These are phyloP conservation scores for Diaporthe australafricana DNA, from an alignment of 2,329 filamentous ascomycete species.

Conservation along the genomic window DNA sequence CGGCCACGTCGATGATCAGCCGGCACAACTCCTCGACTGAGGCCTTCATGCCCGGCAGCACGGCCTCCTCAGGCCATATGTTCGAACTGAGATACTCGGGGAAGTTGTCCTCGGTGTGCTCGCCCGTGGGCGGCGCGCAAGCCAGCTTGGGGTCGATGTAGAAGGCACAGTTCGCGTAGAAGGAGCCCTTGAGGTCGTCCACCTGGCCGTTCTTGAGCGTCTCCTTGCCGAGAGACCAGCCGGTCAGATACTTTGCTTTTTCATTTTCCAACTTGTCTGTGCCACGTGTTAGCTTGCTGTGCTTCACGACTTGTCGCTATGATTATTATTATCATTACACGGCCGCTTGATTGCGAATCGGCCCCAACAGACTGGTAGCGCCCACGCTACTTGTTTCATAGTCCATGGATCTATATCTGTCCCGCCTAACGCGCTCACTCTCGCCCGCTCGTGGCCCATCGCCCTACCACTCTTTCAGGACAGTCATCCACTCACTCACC, in stretches of 20 bases:
- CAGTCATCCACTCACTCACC: constrained; percentile 58
- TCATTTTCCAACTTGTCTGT: constrained; percentile 68
- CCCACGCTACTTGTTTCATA: constrained; percentile 19
- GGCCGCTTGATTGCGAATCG: background rate
- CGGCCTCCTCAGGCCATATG: constrained; percentile 80
- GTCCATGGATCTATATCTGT: constrained; percentile 5
- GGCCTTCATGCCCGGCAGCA: constrained; percentile 80
- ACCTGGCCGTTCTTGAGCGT: constrained; percentile 81
- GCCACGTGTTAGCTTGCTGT: constrained; percentile 8
- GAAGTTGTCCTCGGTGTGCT: constrained; percentile 72
- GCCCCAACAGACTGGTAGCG: constrained; percentile 2
- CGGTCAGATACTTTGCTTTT: constrained; percentile 73
- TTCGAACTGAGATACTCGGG: constrained; percentile 92
- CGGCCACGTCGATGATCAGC: constrained; percentile 89
- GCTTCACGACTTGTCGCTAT: background rate
- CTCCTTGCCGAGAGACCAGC: constrained; percentile 87
- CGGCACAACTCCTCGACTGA: constrained; percentile 81
- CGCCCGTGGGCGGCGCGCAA: constrained; percentile 69
- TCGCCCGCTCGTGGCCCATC: too few species aligned
- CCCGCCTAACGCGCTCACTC: constrained; percentile 2
- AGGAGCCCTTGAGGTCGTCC: constrained; percentile 85
- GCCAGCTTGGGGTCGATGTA: constrained; percentile 74
- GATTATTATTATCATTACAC: background rate
- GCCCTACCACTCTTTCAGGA: background rate
- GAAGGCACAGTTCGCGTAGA: constrained; percentile 86